A percentile compares a stretch with the other conserved stretches of the same genome.
phyloP scores from a whole-genome alignment of 2,329 filamentous ascomycete species.

The Trichophyton equinum region DNA sequence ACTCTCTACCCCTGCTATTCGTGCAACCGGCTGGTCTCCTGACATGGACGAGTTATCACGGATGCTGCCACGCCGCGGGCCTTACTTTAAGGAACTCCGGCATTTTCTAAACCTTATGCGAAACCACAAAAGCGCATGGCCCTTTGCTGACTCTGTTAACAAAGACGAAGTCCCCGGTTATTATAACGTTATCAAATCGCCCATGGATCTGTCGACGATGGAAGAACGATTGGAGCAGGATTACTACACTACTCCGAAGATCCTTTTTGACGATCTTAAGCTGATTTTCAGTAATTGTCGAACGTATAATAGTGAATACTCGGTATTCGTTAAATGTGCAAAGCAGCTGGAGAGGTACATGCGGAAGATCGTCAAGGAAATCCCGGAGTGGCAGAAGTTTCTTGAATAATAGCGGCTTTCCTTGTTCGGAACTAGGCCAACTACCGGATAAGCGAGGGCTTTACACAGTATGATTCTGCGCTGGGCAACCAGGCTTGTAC shows the following conservation, averaged over 20 bases:
- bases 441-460: not conserved
- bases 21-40: constrained; percentile 82
- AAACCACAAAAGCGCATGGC: constrained; percentile 87
- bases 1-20: constrained; percentile 74
- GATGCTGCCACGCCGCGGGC: constrained; percentile 87
- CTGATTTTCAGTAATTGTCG: constrained; percentile 92
- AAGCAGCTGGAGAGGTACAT: constrained; percentile 89
- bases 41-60: constrained; percentile 97
- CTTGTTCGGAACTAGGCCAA: not conserved
- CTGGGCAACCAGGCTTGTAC: too few relatives aligned
- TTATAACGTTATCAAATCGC: constrained; percentile 99
- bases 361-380: constrained; percentile 82
- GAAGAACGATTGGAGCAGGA: constrained; percentile 89
- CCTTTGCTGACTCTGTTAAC: constrained; percentile 86
- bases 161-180: constrained; percentile 93
- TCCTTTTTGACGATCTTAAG: constrained; percentile 78
- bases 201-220: constrained; percentile 96
- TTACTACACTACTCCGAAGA: constrained; percentile 82
- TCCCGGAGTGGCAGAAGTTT: constrained; percentile 66
- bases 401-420: constrained; percentile 8
- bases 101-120: constrained; percentile 90
- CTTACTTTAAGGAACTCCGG: constrained; percentile 87
- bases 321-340: constrained; percentile 86
- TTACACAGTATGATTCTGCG: not conserved
- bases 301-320: constrained; percentile 90